A percentile compares a stretch with the other conserved stretches of the same genome.
Conservation (phyloP, 345 rosid species). For the Salix viminalis region DNA sequence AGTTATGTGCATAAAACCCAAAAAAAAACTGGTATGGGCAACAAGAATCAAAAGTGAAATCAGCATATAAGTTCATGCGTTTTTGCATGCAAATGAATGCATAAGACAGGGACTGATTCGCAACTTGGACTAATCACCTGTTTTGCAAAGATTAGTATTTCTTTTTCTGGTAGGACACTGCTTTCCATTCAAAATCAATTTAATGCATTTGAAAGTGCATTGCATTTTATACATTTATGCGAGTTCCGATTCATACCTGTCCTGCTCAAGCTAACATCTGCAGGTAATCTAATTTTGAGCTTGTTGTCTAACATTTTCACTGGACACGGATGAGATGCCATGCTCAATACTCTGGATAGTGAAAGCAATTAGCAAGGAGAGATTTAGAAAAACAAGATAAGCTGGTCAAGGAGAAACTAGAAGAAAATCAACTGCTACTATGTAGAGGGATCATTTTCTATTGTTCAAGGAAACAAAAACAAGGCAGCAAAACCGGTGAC, state of each 20-base stretch:
- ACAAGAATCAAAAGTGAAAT: background rate
- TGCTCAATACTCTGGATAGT: conserved; percentile 74
- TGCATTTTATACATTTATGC: background rate
- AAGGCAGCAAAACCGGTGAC: background rate
- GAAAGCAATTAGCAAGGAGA: conserved; percentile 4
- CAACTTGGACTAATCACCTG: background rate
- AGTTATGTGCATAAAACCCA: background rate
- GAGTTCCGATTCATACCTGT: conserved; percentile 21
- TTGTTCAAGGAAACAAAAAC: background rate
- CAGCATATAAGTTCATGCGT: background rate
- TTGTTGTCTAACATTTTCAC: conserved; percentile 21
- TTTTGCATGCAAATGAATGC: background rate
- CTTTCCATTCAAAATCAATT: background rate
- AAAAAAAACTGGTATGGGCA: background rate
- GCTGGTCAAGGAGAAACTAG: background rate
- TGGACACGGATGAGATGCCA: conserved; percentile 52
- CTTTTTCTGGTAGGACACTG: background rate
- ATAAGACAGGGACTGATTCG: background rate
- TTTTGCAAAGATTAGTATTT: background rate
- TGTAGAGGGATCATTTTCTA: background rate
- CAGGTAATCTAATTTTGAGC: conserved; percentile 23
- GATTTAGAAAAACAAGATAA: background rate
- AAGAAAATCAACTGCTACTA: conserved; percentile 5
- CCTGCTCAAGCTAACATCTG: conserved; percentile 14
- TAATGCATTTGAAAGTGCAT: background rate